Evolutionary conservation across 2,329 filamentous ascomycete genomes (phyloP).

Genomic region (Onygenales sp.): DNA sequence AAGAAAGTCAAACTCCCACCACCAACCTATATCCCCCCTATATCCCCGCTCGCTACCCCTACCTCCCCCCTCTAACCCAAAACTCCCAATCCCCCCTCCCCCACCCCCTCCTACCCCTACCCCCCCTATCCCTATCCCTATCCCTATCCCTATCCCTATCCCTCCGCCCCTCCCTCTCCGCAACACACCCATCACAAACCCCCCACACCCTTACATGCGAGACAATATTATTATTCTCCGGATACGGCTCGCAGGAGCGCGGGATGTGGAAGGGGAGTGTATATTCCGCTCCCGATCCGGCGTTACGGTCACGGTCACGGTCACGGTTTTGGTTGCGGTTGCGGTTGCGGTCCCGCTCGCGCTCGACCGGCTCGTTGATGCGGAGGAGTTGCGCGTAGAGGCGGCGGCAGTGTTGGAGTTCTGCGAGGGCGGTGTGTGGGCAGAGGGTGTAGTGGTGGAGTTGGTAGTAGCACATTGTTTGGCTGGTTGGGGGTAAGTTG

Average conservation of each 20-base stretch:
- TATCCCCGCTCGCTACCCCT: neutral
- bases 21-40: neutral
- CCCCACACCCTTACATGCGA: neutral
- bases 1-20: neutral
- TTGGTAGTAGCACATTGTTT: conserved; percentile 21
- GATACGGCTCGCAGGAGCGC: conserved; percentile 6
- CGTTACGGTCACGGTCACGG: too few species aligned
- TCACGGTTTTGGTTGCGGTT: too few species aligned
- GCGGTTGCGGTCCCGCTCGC: neutral
- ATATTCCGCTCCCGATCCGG: neutral
- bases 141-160: neutral
- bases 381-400: conserved; percentile 18
- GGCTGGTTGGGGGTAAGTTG: neutral
- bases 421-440: conserved; percentile 8
- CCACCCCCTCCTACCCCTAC: neutral
- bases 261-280: conserved; percentile 10
- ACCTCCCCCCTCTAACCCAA: neutral
- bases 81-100: neutral
- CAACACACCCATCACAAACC: neutral
- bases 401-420: conserved; percentile 16
- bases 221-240: conserved; percentile 4
- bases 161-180: neutral
- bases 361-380: conserved; percentile 21
- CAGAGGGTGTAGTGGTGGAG: conserved; percentile 9
- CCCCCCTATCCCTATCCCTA: neutral